phyloP scores from a whole-genome alignment of 169 alveolate species.

The Plasmodium sp. region DNA sequence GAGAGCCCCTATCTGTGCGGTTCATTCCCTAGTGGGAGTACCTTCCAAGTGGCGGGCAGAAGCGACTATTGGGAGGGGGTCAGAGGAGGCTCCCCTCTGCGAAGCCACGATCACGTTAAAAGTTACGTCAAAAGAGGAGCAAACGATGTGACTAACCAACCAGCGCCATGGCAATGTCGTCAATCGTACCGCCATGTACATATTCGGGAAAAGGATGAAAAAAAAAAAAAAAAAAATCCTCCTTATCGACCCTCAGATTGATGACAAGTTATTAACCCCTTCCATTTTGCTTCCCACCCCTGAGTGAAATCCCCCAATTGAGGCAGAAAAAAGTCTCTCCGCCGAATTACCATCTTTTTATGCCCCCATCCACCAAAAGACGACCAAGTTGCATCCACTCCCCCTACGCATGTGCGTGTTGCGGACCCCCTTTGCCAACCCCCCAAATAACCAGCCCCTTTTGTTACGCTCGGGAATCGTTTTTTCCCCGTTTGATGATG shows the following conservation, averaged over 20 bases:
- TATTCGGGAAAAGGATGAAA: background rate
- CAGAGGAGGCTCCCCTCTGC: background rate
- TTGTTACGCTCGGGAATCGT: background rate
- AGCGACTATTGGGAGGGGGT: background rate
- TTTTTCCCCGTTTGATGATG: background rate
- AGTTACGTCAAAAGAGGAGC: background rate
- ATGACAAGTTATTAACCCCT: background rate
- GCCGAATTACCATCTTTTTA: background rate
- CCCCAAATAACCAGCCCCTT: background rate
- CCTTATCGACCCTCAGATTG: background rate
- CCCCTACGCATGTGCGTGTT: background rate
- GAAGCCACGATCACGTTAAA: background rate
- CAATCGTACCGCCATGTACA: background rate
- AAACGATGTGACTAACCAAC: background rate
- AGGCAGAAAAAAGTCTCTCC: background rate
- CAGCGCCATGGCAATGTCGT: background rate
- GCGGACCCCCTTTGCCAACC: background rate
- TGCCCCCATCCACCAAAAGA: background rate
- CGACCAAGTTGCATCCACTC: background rate
- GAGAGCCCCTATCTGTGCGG: background rate
- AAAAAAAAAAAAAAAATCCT: background rate
- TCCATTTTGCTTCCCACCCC: background rate
- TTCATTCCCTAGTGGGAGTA: background rate
- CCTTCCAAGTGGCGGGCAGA: background rate
- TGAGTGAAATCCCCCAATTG: background rate